A percentile compares a stretch with the other conserved stretches of the same genome.
Evolutionary conservation across 352 stramenopile genomes (phyloP).

Genomic region (Phytophthora brassicae): DNA sequence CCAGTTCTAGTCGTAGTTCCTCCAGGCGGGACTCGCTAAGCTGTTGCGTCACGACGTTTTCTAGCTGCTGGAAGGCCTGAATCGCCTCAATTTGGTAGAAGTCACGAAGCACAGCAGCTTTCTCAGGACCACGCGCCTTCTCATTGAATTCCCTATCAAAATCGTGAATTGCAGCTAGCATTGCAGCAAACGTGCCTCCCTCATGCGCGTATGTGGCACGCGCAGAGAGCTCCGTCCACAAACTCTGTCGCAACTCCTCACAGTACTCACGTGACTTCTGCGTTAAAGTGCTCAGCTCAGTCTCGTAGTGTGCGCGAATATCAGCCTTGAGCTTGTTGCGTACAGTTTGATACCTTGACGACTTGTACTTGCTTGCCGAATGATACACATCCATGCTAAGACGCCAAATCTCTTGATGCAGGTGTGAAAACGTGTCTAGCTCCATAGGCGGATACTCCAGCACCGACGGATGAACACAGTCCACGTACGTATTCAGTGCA

Average conservation of each 20-base stretch:
- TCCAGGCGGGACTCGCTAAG: slow-evolving; percentile 59
- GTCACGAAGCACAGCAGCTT: slow-evolving; percentile 47
- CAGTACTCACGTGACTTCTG: slow-evolving; percentile 57
- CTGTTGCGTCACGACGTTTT: slow-evolving; percentile 48
- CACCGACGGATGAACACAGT: slow-evolving; percentile 68
- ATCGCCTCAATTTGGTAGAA: slow-evolving; percentile 65
- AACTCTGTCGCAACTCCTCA: slow-evolving; percentile 32
- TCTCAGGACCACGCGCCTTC: slow-evolving; percentile 53
- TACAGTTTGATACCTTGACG: slow-evolving; percentile 46
- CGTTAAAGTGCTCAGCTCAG: slow-evolving; percentile 41
- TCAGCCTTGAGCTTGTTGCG: slow-evolving; percentile 53
- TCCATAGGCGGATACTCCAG: slow-evolving; percentile 63
- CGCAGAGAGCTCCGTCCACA: slow-evolving; percentile 47
- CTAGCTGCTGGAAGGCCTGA: slow-evolving; percentile 53
- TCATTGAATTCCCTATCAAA: slow-evolving; percentile 59
- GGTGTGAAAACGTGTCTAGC: slow-evolving; percentile 55
- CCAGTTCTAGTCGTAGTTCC: slow-evolving; percentile 50
- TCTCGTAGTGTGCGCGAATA: slow-evolving; percentile 42
- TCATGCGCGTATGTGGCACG: slow-evolving; percentile 8
- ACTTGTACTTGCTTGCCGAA: slow-evolving; percentile 42
- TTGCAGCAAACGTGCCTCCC: slow-evolving; percentile 35
- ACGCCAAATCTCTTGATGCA: slow-evolving; percentile 72
- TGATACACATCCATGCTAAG: slow-evolving; percentile 76
- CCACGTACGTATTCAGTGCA: slow-evolving; percentile 67
- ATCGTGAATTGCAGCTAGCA: slow-evolving; percentile 46